Evolutionary conservation across 2,329 filamentous ascomycete species (phyloP), one percentile per base, ranked within the genome.

Genomic region (Fusarium napiforme): DNA sequence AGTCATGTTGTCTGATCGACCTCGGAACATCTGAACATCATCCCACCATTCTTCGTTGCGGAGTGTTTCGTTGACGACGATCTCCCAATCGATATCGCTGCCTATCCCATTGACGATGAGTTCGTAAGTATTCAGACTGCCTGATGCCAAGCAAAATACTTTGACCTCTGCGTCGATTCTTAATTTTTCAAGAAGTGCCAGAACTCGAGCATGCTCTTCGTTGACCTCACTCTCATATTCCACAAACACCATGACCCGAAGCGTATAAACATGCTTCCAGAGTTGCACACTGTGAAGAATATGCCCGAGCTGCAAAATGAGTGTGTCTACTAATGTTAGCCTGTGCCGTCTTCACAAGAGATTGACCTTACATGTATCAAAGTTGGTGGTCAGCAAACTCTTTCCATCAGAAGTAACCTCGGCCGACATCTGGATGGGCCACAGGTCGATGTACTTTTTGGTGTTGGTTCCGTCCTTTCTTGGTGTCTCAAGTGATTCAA

Each of bases 361-460:
- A 50, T 23, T 14, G 7, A 18, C 81, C 88, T 82, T 90, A 87
- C 95, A 97, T 1, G 94, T 97, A 80, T 97, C 94, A 80, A 97
- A 97, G 74, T 97, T 97, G 1, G 93, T 96, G 1, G 94, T 97
- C 61, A 96, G 81, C 10, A 96, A 86, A 71, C 87, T 91, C 78
- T 90, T 89, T 2, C 87, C 87, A 72, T 92, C 90, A 2, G 92
- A 86, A 2, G 90, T 89, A 39, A 96, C 89, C 76, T 96, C 93
- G 2, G 94, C 94, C 10, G 94, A 96, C 93, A 97, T 97, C 74
- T 97, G 95, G 60, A 97, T 96, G 0, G 94, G 94, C 94, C 94
- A 97, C 9, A 97, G 84, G 78, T 97, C 94, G 69, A 97, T 93
- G 77, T 92, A 96, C 77, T 91, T 93, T 79, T 96, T 96, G 8